Evolutionary conservation across 371 early-diverging fungal genomes (phyloP).

Genomic region (Cokeromyces recurvatus): DNA sequence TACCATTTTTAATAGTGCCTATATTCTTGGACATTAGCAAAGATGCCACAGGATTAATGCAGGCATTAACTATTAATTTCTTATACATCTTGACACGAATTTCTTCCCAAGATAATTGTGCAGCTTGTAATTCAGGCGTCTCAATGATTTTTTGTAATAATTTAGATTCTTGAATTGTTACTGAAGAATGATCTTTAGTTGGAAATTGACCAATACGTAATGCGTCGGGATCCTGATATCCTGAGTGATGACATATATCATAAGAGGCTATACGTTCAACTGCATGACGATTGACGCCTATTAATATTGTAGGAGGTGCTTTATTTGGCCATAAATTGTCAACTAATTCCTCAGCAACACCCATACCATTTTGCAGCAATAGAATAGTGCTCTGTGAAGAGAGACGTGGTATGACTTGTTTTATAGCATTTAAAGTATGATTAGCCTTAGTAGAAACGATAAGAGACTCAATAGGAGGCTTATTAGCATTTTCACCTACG

Average conservation of each 20-base stretch:
- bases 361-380: conserved; percentile 66
- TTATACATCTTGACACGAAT: conserved; percentile 37
- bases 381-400: conserved; percentile 38
- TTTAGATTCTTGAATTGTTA: background rate
- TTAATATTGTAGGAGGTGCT: conserved; percentile 31
- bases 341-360: conserved; percentile 48
- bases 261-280: conserved; percentile 36
- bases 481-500: background rate
- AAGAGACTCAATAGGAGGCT: conserved; percentile 16
- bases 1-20: conserved; percentile 12
- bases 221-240: conserved; percentile 32
- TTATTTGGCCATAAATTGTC: conserved; percentile 24
- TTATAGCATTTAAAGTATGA: conserved; percentile 41
- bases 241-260: conserved; percentile 43
- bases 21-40: conserved; percentile 44
- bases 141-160: conserved; percentile 18
- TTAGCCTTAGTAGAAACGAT: conserved; percentile 46
- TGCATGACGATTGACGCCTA: conserved; percentile 57
- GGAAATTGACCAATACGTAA: conserved; percentile 28
- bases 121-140: conserved; percentile 24
- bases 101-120: conserved; percentile 30
- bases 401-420: conserved; percentile 31
- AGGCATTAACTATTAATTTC: conserved; percentile 57
- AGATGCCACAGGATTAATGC: conserved; percentile 54
- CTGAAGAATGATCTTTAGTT: background rate